These are phyloP conservation scores for Calonectria hawksworthii DNA, from an alignment of 2,329 filamentous ascomycete genomes.

Conservation along the genomic window DNA sequence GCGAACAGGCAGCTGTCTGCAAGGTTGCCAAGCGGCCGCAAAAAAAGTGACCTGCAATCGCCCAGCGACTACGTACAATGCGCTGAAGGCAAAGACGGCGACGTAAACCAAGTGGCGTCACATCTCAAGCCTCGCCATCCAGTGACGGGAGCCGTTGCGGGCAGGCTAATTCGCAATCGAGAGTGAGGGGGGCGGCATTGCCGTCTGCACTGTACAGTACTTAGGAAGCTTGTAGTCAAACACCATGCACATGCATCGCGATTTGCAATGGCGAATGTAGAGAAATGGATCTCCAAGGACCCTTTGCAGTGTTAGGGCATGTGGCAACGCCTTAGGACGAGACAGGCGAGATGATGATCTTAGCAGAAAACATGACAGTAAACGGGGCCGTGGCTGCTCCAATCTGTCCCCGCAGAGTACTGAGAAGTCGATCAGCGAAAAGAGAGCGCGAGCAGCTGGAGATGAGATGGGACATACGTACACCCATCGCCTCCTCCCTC, in stretches of 20 bases:
- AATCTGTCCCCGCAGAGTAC: conserved; percentile 17
- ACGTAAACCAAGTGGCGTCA: conserved; percentile 27
- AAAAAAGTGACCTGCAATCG: neutral
- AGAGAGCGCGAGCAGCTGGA: conserved; percentile 14
- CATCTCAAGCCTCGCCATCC: conserved; percentile 22
- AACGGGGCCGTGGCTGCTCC: conserved; percentile 9
- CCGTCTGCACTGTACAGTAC: conserved; percentile 3
- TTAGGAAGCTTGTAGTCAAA: neutral
- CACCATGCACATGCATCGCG: conserved; percentile 2
- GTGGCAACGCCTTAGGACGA: conserved; percentile 6
- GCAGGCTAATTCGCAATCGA: conserved; percentile 3
- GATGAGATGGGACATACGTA: conserved; percentile 17
- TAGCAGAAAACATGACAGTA: conserved; percentile 1
- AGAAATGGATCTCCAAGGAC: conserved; percentile 7
- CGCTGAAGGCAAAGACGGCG: conserved; percentile 1
- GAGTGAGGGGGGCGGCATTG: conserved; percentile 11
- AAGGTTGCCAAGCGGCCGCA: neutral
- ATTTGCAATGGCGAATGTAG: conserved; percentile 15
- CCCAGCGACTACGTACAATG: conserved; percentile 6
- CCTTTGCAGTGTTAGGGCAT: neutral
- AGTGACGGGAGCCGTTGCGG: conserved; percentile 7
- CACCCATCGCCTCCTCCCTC: conserved; percentile 16
- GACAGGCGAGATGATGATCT: conserved; percentile 20
- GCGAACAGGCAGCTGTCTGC: neutral
- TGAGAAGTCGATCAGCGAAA: conserved; percentile 16